A percentile compares a stretch with the other conserved stretches of the same genome.
Conservation (phyloP, 106 monocot genomes). For the Dendrobium nobile region DNA sequence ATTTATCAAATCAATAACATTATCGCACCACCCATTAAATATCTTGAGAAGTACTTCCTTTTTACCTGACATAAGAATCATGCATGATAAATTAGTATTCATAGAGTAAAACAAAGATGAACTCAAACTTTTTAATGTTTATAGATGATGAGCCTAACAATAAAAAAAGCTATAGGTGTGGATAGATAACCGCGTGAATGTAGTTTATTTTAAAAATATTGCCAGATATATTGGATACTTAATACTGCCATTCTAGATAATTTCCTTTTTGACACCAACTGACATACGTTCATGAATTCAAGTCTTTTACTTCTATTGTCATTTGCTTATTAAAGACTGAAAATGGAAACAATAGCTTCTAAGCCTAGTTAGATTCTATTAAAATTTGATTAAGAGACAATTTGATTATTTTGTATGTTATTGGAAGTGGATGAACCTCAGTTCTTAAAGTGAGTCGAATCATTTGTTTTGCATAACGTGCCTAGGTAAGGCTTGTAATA, state of each 20-base stretch:
- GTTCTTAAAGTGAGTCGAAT: too few species aligned
- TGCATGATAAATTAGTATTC: constrained; percentile 2
- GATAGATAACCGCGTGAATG: not conserved
- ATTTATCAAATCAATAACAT: constrained; percentile 76
- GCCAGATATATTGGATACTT: not conserved
- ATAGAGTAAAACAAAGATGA: not conserved
- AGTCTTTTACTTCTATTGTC: not conserved
- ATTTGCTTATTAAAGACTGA: too few species aligned
- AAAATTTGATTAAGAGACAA: too few species aligned
- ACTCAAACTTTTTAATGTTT: not conserved
- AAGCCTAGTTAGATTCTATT: too few species aligned
- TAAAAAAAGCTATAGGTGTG: not conserved
- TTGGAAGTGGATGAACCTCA: too few species aligned
- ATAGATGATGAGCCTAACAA: not conserved
- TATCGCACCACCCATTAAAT: constrained; percentile 93
- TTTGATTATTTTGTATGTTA: too few species aligned
- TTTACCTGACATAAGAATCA: constrained; percentile 49
- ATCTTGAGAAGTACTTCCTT: constrained; percentile 76
- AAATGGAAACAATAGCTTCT: too few species aligned
- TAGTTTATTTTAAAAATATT: not conserved
- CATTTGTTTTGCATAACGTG: too few species aligned
- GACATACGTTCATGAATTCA: too few species aligned
- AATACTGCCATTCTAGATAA: not conserved
- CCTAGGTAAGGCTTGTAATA: too few species aligned
- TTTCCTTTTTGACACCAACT: not conserved